Base-by-base conservation (phyloP, 768 basidiomycete genomes). In the Scleroderma bovista region DNA sequence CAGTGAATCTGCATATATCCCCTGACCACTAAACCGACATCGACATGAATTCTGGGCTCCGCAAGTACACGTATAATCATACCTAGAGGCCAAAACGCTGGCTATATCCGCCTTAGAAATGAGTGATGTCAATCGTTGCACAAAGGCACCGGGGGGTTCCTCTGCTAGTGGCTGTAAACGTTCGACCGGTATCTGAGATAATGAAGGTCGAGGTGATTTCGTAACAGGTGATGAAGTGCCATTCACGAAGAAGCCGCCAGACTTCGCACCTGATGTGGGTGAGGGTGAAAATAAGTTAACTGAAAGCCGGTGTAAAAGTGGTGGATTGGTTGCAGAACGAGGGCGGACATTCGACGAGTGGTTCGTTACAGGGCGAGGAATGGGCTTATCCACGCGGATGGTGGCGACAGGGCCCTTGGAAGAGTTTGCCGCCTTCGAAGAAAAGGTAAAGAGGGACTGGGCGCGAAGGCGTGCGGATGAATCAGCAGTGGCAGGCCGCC, bases 71-170 rank as follows among this genome's bases (percentile, higher is more conserved):
- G 43, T 44, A n/a, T 22, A 43, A 42, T 48, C 56, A 57, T 67
- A 93, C 93, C 81, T 88, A 15, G 88, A 81, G 29, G 94, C 93
- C 22, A 97, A 67, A 13, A 92, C 78, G 19, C 78, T 76, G 1
- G 88, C 86, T 36, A 97, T 72, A 59, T 96, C 93, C 2, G 83
- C 78, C 62, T 88, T 86, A 56, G 76, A 81, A 10, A 92, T 81
- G 31, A 77, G 75, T 16, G 77, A 68, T 36, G 75, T 67, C 37
- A 98, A 67, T 51, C 91, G 75, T 12, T 69, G 61, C 26, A 96
- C 65, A 68, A 89, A 97, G 2, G 68, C 63, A 50, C 82, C 83
- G 1, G 87, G 81, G 20, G 82, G 77, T 66, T 95, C 92, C 31
- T 77, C 79, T 33, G 75, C 69, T 32, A 67, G 69, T 2, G 85